A percentile compares a stretch with the other conserved stretches of the same genome.
phyloP scores from a whole-genome alignment of 2,329 filamentous ascomycete species.

The Grosmannia huntii region DNA sequence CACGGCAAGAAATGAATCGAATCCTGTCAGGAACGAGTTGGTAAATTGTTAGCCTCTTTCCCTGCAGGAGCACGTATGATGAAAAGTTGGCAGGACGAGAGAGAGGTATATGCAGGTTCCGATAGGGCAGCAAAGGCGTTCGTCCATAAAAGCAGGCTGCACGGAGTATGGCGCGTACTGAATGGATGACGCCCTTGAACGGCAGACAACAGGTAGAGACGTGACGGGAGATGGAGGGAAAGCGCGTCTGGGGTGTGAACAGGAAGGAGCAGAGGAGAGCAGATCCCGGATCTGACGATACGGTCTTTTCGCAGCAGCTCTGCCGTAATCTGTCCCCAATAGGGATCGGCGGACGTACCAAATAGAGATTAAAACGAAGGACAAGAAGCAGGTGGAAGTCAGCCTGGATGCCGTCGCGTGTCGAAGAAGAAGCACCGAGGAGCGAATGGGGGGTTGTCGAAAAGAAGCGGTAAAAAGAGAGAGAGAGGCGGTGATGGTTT shows the following conservation, averaged over 20 bases:
- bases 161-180: background rate
- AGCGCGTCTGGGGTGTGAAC: background rate
- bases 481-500: slow-evolving; percentile 4
- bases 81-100: background rate
- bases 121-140: background rate
- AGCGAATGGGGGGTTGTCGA: background rate
- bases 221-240: background rate
- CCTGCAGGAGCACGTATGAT: background rate
- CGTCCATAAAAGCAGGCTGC: background rate
- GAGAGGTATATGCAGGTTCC: background rate
- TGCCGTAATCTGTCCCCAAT: background rate
- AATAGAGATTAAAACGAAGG: background rate
- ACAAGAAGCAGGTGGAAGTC: background rate
- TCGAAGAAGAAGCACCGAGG: slow-evolving; percentile 1
- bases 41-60: slow-evolving; percentile 15
- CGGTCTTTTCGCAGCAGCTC: background rate
- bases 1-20: slow-evolving; percentile 15
- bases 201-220: background rate
- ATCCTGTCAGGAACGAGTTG: slow-evolving; percentile 12
- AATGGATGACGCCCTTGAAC: background rate
- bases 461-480: background rate
- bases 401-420: slow-evolving; percentile 3
- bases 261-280: background rate
- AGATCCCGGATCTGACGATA: background rate
- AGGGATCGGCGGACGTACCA: background rate